Conservation (phyloP, 768 basidiomycete species). For the Candolleomyces eurysporus region DNA sequence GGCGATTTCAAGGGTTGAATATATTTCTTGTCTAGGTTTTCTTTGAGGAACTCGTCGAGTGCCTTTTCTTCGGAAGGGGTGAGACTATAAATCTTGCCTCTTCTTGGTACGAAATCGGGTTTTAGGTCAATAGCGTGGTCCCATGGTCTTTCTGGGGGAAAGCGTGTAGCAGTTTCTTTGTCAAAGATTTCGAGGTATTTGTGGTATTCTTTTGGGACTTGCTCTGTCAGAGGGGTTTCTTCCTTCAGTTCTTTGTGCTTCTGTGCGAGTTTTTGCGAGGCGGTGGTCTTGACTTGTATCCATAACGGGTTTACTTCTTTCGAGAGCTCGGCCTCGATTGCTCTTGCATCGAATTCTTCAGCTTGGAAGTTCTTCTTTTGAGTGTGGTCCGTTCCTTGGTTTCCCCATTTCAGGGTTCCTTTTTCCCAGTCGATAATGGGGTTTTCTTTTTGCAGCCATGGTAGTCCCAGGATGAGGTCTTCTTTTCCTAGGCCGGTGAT, state of each 20-base stretch:
- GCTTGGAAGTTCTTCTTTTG: not conserved
- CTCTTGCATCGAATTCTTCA: not conserved
- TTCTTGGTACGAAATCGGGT: slow-evolving; percentile 8
- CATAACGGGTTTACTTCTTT: not conserved
- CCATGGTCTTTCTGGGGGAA: not conserved
- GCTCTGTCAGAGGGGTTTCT: not conserved
- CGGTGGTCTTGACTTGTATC: slow-evolving; percentile 7
- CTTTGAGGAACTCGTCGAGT: slow-evolving; percentile 19
- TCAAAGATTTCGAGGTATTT: slow-evolving; percentile 15
- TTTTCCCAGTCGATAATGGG: slow-evolving; percentile 7
- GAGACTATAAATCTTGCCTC: slow-evolving; percentile 14
- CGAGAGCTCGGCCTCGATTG: not conserved
- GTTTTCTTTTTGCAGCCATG: slow-evolving; percentile 4
- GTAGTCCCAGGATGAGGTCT: not conserved
- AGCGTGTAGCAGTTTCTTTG: slow-evolving; percentile 17
- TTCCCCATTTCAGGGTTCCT: slow-evolving; percentile 1
- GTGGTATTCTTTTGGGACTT: not conserved
- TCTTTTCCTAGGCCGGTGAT: not conserved
- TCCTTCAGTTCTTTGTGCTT: slow-evolving; percentile 5
- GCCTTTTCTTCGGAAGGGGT: slow-evolving; percentile 28
- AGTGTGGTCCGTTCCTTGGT: not conserved
- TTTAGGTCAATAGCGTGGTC: slow-evolving; percentile 18
- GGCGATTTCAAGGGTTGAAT: slow-evolving; percentile 21
- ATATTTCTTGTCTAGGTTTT: slow-evolving; percentile 17
- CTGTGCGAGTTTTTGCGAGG: not conserved